phyloP scores from a whole-genome alignment of 225 moss, liverwort and hornwort genomes.

The Lunularia cruciata region DNA sequence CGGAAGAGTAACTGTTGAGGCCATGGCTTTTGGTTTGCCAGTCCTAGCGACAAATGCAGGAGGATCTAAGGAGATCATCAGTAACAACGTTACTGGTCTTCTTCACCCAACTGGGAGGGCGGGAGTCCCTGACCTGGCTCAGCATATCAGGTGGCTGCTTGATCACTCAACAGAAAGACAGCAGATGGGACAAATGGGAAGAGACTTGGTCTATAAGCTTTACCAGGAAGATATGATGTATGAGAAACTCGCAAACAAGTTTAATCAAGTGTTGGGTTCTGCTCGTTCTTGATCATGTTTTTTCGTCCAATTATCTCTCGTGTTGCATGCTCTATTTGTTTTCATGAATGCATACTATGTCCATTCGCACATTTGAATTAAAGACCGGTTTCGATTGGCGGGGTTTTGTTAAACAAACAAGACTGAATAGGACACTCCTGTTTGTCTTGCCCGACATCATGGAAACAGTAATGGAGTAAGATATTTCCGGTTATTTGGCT shows the following conservation, averaged over 20 bases:
- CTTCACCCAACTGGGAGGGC: conserved; percentile 58
- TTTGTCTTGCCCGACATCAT: too few relatives aligned
- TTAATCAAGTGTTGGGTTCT: conserved; percentile 43
- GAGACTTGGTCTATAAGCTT: conserved; percentile 36
- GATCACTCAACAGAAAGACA: conserved; percentile 44
- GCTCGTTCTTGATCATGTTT: conserved; percentile 9
- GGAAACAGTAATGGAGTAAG: too few relatives aligned
- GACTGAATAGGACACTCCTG: too few relatives aligned
- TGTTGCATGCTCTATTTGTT: too few relatives aligned
- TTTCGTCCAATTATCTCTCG: not conserved
- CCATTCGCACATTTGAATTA: too few relatives aligned
- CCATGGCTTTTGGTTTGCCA: conserved; percentile 83
- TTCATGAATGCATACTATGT: too few relatives aligned
- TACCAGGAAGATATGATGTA: conserved; percentile 64
- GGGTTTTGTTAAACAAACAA: too few relatives aligned
- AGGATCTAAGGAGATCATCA: conserved; percentile 69
- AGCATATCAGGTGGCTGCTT: conserved; percentile 48
- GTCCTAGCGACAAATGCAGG: conserved; percentile 67
- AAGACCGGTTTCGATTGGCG: too few relatives aligned
- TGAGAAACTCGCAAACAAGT: conserved; percentile 56
- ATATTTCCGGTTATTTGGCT: too few relatives aligned
- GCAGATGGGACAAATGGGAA: conserved; percentile 61
- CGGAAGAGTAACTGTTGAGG: conserved; percentile 72
- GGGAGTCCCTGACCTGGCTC: conserved; percentile 59
- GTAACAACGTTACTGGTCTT: conserved; percentile 55